A percentile compares a stretch with the other conserved stretches of the same genome.
phyloP scores from a whole-genome alignment of 163 green algal species.

The Picocystis sp. region DNA sequence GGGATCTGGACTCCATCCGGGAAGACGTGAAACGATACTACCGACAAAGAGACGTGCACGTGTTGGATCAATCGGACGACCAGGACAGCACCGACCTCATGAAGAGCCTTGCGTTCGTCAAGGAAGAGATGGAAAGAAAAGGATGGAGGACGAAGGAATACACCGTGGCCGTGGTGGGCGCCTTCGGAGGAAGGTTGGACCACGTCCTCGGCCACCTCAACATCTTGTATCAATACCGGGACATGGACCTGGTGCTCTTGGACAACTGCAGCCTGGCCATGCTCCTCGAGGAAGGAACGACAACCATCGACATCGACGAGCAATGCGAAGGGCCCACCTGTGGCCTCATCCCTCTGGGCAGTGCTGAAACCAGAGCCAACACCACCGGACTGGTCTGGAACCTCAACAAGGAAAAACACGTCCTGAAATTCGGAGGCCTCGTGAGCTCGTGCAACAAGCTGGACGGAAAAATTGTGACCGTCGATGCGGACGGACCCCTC shows the following conservation, averaged over 20 bases:
- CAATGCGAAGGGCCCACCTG: not conserved
- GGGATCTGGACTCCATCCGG: constrained; percentile 2
- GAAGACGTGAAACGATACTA: not conserved
- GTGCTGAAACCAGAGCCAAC: not conserved
- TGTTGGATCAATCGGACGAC: constrained; percentile 1
- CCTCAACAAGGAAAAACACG: not conserved
- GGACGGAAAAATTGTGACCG: too few species aligned
- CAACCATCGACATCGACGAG: not conserved
- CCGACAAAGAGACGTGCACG: too few species aligned
- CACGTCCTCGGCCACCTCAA: constrained; percentile 1
- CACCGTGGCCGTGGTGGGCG: constrained; percentile 1
- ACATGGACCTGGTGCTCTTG: constrained; percentile 3
- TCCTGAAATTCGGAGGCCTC: too few species aligned
- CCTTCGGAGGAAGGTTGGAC: constrained; percentile 1
- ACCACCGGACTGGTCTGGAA: constrained; percentile 3
- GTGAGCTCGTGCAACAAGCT: too few species aligned
- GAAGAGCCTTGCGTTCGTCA: not conserved
- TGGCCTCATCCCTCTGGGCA: not conserved
- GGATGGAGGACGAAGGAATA: not conserved
- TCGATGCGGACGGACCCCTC: too few species aligned
- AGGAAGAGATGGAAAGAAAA: not conserved
- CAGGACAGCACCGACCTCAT: constrained; percentile 6
- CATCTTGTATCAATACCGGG: not conserved
- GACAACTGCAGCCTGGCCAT: not conserved
- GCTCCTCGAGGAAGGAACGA: not conserved